Percentiles rank a stretch among this genome's conserved stretches.
phyloP scores from a whole-genome alignment of 345 rosid genomes.

The Fremontodendron californicum region DNA sequence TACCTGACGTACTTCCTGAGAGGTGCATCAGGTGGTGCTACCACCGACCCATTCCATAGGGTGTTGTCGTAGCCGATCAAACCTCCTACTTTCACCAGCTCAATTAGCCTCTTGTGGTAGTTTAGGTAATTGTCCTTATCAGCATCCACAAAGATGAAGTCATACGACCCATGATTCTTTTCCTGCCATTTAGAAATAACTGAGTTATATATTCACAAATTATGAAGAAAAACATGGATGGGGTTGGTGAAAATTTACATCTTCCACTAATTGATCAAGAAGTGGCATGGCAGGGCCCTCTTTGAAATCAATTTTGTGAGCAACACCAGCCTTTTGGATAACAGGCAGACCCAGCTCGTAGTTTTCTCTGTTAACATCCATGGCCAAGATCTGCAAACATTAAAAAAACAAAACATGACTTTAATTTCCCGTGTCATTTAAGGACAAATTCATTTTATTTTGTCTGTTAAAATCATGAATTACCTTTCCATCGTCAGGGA shows the following conservation, averaged over 20 bases:
- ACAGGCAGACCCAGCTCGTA: slow-evolving; percentile 89
- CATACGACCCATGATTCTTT: slow-evolving; percentile 66
- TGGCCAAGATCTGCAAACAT: slow-evolving; percentile 69
- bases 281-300: slow-evolving; percentile 98
- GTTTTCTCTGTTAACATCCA: slow-evolving; percentile 90
- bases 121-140: slow-evolving; percentile 94
- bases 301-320: slow-evolving; percentile 86
- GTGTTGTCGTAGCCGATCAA: slow-evolving; percentile 97
- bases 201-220: not conserved
- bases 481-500: slow-evolving; percentile 91
- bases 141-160: slow-evolving; percentile 96
- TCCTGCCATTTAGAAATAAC: slow-evolving; percentile 35
- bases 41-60: slow-evolving; percentile 94
- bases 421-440: not conserved
- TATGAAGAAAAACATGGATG: not conserved
- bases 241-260: slow-evolving; percentile 48
- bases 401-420: too few relatives aligned
- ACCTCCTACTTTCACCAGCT: slow-evolving; percentile 83
- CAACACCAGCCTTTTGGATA: slow-evolving; percentile 88
- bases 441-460: not conserved
- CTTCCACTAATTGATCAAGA: slow-evolving; percentile 74
- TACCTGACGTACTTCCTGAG: slow-evolving; percentile 83
- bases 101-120: slow-evolving; percentile 83
- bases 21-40: slow-evolving; percentile 79
- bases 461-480: not conserved